Percentiles rank a stretch among this genome's conserved stretches.
Conservation (phyloP, 805 yeast genomes). For the Ogataea ramenticola region DNA sequence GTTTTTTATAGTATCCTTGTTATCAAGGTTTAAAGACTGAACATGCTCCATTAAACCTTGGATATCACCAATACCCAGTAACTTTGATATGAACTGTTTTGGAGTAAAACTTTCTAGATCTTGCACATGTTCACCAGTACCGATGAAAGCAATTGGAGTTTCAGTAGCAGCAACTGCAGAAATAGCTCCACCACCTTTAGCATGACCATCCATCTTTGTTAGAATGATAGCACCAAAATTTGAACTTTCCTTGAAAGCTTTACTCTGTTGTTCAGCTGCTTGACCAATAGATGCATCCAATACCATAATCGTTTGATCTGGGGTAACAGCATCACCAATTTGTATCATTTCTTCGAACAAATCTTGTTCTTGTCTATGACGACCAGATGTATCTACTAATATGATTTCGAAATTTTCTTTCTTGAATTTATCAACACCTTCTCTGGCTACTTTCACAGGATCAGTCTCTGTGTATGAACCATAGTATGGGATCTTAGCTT, state of each 20-base stretch:
- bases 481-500: conserved; percentile 88
- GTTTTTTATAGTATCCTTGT: conserved; percentile 85
- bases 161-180: conserved; percentile 97
- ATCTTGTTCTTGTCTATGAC: conserved; percentile 92
- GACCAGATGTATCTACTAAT: conserved; percentile 95
- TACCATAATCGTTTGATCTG: conserved; percentile 97
- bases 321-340: conserved; percentile 78
- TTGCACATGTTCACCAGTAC: conserved; percentile 96
- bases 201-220: conserved; percentile 98
- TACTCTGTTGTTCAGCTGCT: conserved; percentile 93
- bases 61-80: conserved; percentile 92
- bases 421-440: conserved; percentile 88
- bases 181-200: conserved; percentile 99
- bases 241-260: conserved; percentile 87
- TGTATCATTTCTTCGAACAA: conserved; percentile 93
- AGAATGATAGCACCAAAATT: conserved; percentile 92
- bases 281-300: conserved; percentile 97
- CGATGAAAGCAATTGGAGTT: conserved; percentile 92
- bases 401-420: conserved; percentile 88
- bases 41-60: conserved; percentile 94
- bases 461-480: conserved; percentile 95
- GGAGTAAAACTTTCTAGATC: conserved; percentile 92
- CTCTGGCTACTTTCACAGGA: conserved; percentile 85
- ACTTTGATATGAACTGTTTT: conserved; percentile 78
- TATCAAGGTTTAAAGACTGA: conserved; percentile 77